Percentiles rank a stretch among this genome's conserved stretches.
phyloP scores from a whole-genome alignment of 352 stramenopile genomes.

The Pythium pectinolyticum region DNA sequence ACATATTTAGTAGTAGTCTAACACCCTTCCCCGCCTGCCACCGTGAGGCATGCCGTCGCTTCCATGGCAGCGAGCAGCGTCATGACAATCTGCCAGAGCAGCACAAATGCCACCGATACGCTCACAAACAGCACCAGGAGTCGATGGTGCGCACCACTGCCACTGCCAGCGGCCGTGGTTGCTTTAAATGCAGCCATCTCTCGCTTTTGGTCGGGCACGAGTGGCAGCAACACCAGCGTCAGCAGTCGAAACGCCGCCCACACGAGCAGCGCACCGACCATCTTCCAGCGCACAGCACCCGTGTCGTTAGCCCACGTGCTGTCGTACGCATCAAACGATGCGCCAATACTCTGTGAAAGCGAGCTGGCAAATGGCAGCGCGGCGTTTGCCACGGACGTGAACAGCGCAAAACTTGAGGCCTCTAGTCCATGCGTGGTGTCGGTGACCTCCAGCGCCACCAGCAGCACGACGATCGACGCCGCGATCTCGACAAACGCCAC shows the following conservation, averaged over 20 bases:
- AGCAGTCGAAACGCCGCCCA: conserved; percentile 37
- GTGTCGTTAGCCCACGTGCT: conserved; percentile 49
- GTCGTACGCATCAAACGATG: conserved; percentile 64
- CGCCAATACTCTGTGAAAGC: conserved; percentile 62
- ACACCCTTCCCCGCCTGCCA: conserved; percentile 63
- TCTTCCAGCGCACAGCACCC: conserved; percentile 38
- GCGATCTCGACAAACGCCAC: conserved; percentile 51
- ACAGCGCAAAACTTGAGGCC: conserved; percentile 45
- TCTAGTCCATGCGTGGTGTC: conserved; percentile 47
- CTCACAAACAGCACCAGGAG: conserved; percentile 32
- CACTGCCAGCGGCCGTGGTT: conserved; percentile 11
- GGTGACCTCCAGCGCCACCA: conserved; percentile 45
- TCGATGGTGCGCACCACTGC: too few relatives aligned
- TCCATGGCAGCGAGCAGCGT: conserved; percentile 50
- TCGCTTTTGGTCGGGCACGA: conserved; percentile 46
- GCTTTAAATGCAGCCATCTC: conserved; percentile 35
- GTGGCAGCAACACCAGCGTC: conserved; percentile 35
- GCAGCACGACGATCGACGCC: conserved; percentile 50
- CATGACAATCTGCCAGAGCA: conserved; percentile 58
- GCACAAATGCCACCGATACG: conserved; percentile 35
- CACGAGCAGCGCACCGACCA: conserved; percentile 53
- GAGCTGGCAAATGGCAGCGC: conserved; percentile 52
- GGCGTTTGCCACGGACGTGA: conserved; percentile 59
- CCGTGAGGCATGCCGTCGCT: conserved; percentile 58
- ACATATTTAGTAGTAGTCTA: conserved; percentile 23